Percentiles rank a stretch among this genome's conserved stretches.
phyloP scores from a whole-genome alignment of 257 asterid genomes.

The Henckelia pumila region DNA sequence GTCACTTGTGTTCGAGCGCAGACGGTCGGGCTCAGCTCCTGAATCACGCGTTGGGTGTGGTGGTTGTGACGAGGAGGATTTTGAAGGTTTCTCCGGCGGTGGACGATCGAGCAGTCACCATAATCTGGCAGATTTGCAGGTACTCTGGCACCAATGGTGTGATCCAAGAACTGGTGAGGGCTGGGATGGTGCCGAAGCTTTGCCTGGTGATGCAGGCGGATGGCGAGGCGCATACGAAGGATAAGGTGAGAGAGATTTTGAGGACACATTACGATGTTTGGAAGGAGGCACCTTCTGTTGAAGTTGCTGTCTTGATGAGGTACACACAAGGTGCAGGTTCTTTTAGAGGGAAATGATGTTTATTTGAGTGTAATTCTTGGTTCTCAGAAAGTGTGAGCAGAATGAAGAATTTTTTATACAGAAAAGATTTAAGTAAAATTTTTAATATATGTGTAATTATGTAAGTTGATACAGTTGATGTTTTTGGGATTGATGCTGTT shows the following conservation, averaged over 20 bases:
- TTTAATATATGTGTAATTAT: no score
- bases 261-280: conserved; percentile 42
- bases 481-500: no score
- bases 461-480: no score
- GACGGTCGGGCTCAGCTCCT: conserved; percentile 67
- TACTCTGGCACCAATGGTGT: conserved; percentile 45
- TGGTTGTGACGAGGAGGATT: conserved; percentile 46
- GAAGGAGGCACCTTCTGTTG: conserved; percentile 51
- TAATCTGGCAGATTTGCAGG: conserved; percentile 36
- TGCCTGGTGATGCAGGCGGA: conserved; percentile 50
- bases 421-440: no score
- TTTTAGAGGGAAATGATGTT: no score
- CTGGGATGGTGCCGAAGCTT: conserved; percentile 50
- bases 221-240: conserved; percentile 32
- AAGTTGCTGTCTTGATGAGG: no score
- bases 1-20: conserved; percentile 45
- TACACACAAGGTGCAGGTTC: no score
- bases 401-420: no score
- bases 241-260: conserved; percentile 48
- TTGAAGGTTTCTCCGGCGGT: conserved; percentile 40
- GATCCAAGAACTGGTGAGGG: conserved; percentile 50
- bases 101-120: conserved; percentile 47
- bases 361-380: no score
- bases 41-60: conserved; percentile 52
- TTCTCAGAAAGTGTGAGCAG: no score